phyloP scores from a whole-genome alignment of 768 basidiomycete genomes.

The button mushroom (Agaricus bisporus) region DNA sequence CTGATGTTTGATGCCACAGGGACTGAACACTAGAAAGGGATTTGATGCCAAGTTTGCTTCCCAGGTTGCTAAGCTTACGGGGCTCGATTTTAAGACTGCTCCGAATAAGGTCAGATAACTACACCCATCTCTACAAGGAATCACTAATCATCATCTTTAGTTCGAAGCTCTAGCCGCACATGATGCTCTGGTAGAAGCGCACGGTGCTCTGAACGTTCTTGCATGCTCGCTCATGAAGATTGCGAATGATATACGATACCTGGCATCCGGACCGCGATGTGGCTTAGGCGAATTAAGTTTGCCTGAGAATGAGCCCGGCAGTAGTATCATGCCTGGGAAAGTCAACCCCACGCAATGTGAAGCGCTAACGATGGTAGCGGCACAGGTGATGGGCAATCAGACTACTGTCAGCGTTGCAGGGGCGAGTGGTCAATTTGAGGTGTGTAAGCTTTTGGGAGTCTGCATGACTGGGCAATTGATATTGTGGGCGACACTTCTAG shows the following conservation, averaged over 20 bases:
- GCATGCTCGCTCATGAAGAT: conserved; percentile 99
- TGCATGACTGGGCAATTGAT: conserved; percentile 6
- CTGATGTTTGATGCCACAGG: conserved; percentile 39
- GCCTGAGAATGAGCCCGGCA: conserved; percentile 98
- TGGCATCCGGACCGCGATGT: conserved; percentile 96
- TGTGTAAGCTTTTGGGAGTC: conserved; percentile 23
- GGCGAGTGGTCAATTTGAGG: conserved; percentile 96
- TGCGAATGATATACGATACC: conserved; percentile 97
- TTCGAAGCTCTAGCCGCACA: conserved; percentile 98
- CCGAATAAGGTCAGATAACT: conserved; percentile 79
- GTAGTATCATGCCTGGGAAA: conserved; percentile 99
- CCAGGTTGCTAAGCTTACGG: conserved; percentile 88
- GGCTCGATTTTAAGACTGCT: conserved; percentile 88
- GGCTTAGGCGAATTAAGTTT: conserved; percentile 92
- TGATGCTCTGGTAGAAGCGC: conserved; percentile 95
- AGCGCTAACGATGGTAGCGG: conserved; percentile 97
- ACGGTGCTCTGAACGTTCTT: conserved; percentile 92
- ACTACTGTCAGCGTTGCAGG: conserved; percentile 89
- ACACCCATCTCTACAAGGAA: not conserved
- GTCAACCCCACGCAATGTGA: conserved; percentile 99
- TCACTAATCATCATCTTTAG: conserved; percentile 30
- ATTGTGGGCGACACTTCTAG: conserved; percentile 28
- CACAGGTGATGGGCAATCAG: conserved; percentile 98
- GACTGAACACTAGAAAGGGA: conserved; percentile 93
- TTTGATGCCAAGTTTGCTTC: conserved; percentile 93